A percentile compares a stretch with the other conserved stretches of the same genome.
phyloP scores from a whole-genome alignment of 441 rosid genomes.

The Macaranga tanarius region DNA sequence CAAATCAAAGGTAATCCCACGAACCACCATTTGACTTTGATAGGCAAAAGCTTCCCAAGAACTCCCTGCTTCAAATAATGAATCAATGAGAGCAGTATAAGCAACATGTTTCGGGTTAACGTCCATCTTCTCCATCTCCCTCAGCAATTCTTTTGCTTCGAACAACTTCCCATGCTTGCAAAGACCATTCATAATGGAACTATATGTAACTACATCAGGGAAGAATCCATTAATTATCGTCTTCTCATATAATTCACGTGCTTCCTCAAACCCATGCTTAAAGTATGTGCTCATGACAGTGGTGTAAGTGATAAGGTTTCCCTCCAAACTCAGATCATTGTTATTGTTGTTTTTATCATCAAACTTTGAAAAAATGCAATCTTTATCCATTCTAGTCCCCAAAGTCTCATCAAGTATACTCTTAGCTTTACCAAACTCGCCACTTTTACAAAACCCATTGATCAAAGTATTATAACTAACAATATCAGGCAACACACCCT shows the following conservation, averaged over 20 bases:
- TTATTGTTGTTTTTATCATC: slow-evolving; percentile 18
- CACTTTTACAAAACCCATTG: slow-evolving; percentile 53
- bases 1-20: slow-evolving; percentile 73
- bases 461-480: slow-evolving; percentile 65
- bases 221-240: slow-evolving; percentile 56
- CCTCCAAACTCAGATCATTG: slow-evolving; percentile 31
- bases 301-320: slow-evolving; percentile 65
- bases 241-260: slow-evolving; percentile 53
- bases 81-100: slow-evolving; percentile 64
- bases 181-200: slow-evolving; percentile 67
- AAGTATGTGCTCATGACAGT: slow-evolving; percentile 63
- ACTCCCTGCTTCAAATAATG: slow-evolving; percentile 60
- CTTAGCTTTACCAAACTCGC: slow-evolving; percentile 63
- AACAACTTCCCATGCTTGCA: slow-evolving; percentile 61
- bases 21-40: slow-evolving; percentile 74
- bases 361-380: not conserved
- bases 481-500: slow-evolving; percentile 52
- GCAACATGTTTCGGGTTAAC: slow-evolving; percentile 69
- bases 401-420: slow-evolving; percentile 52
- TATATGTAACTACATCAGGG: slow-evolving; percentile 77
- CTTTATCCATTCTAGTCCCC: slow-evolving; percentile 25
- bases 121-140: slow-evolving; percentile 69
- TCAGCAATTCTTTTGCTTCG: slow-evolving; percentile 61
- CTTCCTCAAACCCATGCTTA: slow-evolving; percentile 60
- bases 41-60: slow-evolving; percentile 60